These are phyloP conservation scores for Trichopus zeylanicus DNA, from an alignment of 116 monocot species.

Conservation along the genomic window DNA sequence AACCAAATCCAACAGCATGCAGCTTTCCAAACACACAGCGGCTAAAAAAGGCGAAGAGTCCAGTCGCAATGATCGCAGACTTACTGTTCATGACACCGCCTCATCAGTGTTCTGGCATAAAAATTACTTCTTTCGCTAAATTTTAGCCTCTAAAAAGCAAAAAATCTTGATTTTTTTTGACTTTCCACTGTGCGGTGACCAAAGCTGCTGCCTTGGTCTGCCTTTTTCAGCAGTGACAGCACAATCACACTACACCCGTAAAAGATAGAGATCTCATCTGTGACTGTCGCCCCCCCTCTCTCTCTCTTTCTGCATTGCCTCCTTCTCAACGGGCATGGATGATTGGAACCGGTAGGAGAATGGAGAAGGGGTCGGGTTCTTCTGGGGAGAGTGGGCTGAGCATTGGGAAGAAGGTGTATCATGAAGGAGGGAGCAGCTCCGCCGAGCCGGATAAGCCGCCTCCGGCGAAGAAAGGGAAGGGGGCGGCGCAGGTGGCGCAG, in stretches of 20 bases:
- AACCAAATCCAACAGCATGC: too few relatives aligned
- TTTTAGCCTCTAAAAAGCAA: too few relatives aligned
- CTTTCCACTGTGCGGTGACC: background rate
- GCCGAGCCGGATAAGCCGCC: background rate
- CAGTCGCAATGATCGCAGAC: too few relatives aligned
- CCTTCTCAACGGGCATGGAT: background rate
- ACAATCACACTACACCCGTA: too few relatives aligned
- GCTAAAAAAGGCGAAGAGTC: too few relatives aligned
- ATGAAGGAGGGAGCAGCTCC: slow-evolving; percentile 1
- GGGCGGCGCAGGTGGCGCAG: background rate
- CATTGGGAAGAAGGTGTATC: slow-evolving; percentile 11
- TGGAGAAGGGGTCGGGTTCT: background rate
- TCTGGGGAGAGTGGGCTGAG: background rate
- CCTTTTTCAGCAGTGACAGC: background rate
- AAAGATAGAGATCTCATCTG: too few relatives aligned
- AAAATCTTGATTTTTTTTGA: too few relatives aligned
- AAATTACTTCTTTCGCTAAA: too few relatives aligned
- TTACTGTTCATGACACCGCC: too few relatives aligned
- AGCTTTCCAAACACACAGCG: too few relatives aligned
- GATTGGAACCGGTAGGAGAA: background rate
- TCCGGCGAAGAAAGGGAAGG: slow-evolving; percentile 2
- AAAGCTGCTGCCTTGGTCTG: background rate
- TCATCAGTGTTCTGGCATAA: too few relatives aligned
- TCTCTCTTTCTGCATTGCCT: background rate
- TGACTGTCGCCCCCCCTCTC: background rate